Percentiles rank a stretch among this genome's conserved stretches.
Conservation (phyloP, 495 filamentous ascomycete species). For the Monascus purpureus region DNA sequence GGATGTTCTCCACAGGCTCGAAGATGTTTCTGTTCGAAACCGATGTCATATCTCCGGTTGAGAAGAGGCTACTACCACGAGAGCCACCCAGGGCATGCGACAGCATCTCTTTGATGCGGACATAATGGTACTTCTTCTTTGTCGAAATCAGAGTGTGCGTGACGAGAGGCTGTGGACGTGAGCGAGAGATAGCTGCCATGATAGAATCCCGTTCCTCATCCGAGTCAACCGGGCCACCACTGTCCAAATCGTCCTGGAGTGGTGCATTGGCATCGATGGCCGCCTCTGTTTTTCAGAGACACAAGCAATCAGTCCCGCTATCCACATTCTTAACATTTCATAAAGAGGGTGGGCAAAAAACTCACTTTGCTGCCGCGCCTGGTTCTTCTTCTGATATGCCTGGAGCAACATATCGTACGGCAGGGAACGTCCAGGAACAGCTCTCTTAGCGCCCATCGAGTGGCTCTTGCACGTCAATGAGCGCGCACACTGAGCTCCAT, state of each 20-base stretch:
- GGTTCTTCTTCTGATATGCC: conserved; percentile 97
- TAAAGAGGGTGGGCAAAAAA: conserved; percentile 3
- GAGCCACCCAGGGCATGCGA: conserved; percentile 50
- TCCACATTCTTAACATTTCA: conserved; percentile 2
- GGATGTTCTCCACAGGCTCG: conserved; percentile 15
- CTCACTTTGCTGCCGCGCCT: conserved; percentile 89
- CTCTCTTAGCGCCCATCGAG: conserved; percentile 88
- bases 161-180: conserved; percentile 59
- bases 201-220: conserved; percentile 86
- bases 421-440: conserved; percentile 75
- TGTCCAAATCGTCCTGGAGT: conserved; percentile 69
- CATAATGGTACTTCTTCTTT: conserved; percentile 60
- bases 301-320: neutral
- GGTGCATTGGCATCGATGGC: conserved; percentile 89
- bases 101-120: conserved; percentile 82
- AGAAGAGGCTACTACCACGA: conserved; percentile 31
- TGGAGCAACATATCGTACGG: conserved; percentile 91
- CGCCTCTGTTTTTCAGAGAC: conserved; percentile 44
- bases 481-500: conserved; percentile 77
- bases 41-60: conserved; percentile 21
- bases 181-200: conserved; percentile 67
- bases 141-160: conserved; percentile 53
- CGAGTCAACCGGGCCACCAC: conserved; percentile 66
- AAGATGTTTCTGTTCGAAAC: conserved; percentile 20
- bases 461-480: conserved; percentile 95